These are phyloP conservation scores for Cordyceps fumosorosea DNA, from an alignment of 2,329 filamentous ascomycete genomes.

Conservation along the genomic window DNA sequence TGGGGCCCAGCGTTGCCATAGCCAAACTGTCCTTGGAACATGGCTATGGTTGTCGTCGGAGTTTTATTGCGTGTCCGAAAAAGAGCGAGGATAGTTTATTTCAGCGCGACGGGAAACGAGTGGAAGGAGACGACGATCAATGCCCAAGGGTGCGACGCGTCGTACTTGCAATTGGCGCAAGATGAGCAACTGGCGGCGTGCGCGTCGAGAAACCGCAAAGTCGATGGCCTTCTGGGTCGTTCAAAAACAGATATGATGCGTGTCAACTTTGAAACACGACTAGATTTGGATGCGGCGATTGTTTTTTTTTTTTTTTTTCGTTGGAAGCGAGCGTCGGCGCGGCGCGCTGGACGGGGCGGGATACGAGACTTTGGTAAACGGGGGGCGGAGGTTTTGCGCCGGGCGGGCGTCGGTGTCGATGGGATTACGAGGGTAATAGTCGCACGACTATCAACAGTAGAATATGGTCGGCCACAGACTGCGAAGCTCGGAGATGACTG, in stretches of 20 bases:
- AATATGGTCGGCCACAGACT: background rate
- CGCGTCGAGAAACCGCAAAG: background rate
- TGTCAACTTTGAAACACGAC: background rate
- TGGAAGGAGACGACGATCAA: background rate
- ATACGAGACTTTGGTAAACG: background rate
- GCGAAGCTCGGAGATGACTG: background rate
- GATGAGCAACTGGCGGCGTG: background rate
- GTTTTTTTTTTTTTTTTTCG: background rate
- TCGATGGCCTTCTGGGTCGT: background rate
- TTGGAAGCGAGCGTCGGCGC: background rate
- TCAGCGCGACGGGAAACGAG: background rate
- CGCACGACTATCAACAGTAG: background rate
- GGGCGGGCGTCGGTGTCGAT: constrained; percentile 6
- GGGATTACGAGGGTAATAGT: background rate
- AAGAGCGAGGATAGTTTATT: background rate
- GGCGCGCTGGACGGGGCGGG: background rate
- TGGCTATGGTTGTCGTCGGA: background rate
- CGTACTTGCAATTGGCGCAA: constrained; percentile 4
- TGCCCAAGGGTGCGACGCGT: constrained; percentile 8
- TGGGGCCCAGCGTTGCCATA: constrained; percentile 13
- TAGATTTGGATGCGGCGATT: background rate
- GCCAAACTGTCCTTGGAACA: constrained; percentile 13
- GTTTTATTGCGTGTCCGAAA: background rate
- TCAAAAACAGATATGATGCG: background rate
- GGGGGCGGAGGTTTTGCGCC: constrained; percentile 11